A percentile compares a stretch with the other conserved stretches of the same genome.
Evolutionary conservation across 1,284 basidiomycete genomes (phyloP).

Genomic region (Sparassis latifolia): DNA sequence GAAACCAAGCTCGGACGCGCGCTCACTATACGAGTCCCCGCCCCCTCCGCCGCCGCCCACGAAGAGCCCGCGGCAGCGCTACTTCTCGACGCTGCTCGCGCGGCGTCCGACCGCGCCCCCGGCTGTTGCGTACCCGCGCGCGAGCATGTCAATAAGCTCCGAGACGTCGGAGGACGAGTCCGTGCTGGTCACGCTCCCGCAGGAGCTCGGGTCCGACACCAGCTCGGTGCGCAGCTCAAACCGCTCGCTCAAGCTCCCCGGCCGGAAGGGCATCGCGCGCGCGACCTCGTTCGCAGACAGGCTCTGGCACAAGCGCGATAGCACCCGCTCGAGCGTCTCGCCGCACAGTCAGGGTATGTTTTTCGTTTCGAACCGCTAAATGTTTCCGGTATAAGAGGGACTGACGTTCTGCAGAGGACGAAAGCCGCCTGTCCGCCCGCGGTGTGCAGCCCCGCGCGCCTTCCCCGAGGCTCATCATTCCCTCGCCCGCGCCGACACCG

Average conservation of each 20-base stretch:
- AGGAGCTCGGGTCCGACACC: constrained; percentile 15
- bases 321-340: neutral
- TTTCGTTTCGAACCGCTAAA: too few species aligned
- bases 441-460: constrained; percentile 1
- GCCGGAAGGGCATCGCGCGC: constrained; percentile 23
- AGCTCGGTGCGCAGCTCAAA: constrained; percentile 19
- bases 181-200: constrained; percentile 23
- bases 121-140: constrained; percentile 20
- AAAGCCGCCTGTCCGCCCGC: constrained; percentile 7
- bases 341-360: too few species aligned
- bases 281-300: constrained; percentile 27
- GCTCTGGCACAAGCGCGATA: constrained; percentile 19
- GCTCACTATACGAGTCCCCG: neutral
- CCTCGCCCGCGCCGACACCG: too few species aligned
- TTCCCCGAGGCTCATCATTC: constrained; percentile 2
- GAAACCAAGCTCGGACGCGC: neutral
- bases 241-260: constrained; percentile 22
- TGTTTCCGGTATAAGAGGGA: too few species aligned
- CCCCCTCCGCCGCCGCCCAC: constrained; percentile 15
- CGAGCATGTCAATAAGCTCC: constrained; percentile 23
- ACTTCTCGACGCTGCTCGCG: constrained; percentile 21
- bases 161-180: constrained; percentile 28
- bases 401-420: neutral
- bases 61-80: constrained; percentile 21
- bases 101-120: constrained; percentile 21